Conservation (phyloP, 148 eudicot species). For the Amaranthus palmeri region DNA sequence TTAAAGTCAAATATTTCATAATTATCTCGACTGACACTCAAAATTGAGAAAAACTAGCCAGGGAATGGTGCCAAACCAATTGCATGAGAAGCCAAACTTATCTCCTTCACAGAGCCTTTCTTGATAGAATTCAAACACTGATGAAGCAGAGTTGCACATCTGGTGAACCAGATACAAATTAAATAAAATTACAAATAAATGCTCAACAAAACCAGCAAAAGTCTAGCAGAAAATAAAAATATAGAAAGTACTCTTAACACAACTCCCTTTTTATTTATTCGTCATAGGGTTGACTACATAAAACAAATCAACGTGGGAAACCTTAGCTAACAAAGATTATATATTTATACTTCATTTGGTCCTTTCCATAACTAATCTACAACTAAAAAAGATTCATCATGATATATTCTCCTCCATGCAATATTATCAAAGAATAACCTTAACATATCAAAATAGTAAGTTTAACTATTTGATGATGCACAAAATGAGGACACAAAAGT, state of each 20-base stretch:
- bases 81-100: constrained; percentile 58
- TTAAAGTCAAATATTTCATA: not conserved
- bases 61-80: constrained; percentile 41
- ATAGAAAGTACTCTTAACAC: not conserved
- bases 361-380: no score
- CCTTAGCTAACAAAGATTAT: not conserved
- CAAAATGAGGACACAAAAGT: no score
- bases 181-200: not conserved
- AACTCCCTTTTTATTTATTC: no score
- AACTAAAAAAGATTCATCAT: no score
- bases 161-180: constrained; percentile 20
- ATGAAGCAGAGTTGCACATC: constrained; percentile 75
- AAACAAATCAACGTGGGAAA: not conserved
- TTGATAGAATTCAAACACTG: constrained; percentile 74
- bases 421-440: no score
- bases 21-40: not conserved
- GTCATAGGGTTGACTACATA: not conserved
- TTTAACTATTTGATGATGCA: no score
- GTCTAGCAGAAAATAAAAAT: not conserved
- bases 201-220: not conserved
- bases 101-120: constrained; percentile 76
- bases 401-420: no score
- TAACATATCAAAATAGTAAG: no score
- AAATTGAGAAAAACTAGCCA: not conserved
- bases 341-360: no score